These are phyloP conservation scores for Wickerhamiella occidentalis DNA, from an alignment of 805 yeast species.

Conservation along the genomic window DNA sequence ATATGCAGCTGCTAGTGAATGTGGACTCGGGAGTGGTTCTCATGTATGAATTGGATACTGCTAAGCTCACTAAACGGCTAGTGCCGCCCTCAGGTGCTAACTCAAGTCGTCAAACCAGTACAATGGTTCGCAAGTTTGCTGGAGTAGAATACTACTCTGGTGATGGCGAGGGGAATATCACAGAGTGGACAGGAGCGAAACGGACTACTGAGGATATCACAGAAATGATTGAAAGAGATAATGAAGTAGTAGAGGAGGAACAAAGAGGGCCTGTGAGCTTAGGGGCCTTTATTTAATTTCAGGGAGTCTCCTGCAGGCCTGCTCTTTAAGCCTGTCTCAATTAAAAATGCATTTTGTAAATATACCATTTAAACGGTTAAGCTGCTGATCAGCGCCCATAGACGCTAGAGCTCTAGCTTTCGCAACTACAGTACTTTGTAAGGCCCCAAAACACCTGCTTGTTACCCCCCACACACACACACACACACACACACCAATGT, in stretches of 20 bases:
- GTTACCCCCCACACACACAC: no score
- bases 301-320: neutral
- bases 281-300: slow-evolving; percentile 2
- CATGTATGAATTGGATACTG: slow-evolving; percentile 46
- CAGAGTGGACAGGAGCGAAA: slow-evolving; percentile 34
- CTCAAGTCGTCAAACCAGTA: slow-evolving; percentile 37
- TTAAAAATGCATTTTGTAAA: no score
- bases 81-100: slow-evolving; percentile 23
- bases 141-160: slow-evolving; percentile 44
- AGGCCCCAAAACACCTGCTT: no score
- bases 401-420: no score
- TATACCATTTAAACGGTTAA: no score
- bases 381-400: no score
- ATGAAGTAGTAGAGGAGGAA: neutral
- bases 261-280: neutral
- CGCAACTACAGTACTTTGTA: no score
- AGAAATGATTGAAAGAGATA: neutral
- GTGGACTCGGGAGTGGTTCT: slow-evolving; percentile 64
- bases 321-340: no score
- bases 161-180: slow-evolving; percentile 53
- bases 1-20: slow-evolving; percentile 49
- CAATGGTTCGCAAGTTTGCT: slow-evolving; percentile 38
- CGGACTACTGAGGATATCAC: neutral
- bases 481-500: neutral
- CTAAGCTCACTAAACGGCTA: slow-evolving; percentile 50